Evolutionary conservation across 2,329 filamentous ascomycete genomes (phyloP), one percentile per base, ranked within the genome.

Genomic region (Botrytis paeoniae): DNA sequence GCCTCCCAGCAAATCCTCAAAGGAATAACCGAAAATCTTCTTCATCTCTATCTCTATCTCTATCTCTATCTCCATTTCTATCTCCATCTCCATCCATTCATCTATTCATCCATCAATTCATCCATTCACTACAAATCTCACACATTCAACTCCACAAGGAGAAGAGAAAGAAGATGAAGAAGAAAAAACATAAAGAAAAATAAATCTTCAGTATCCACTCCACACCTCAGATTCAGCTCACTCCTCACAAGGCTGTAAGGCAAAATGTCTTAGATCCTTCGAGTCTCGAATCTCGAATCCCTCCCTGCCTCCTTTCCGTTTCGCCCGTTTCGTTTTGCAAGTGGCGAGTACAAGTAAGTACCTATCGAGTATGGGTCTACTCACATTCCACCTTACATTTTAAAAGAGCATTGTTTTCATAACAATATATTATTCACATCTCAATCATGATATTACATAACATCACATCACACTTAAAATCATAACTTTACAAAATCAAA

Each of bases 401-500:
- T 18, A 18, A 18, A 54, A 54, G 48, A 51, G 5, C 12, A 29
- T 54, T 18, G n/a, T 18, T 54, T 54, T 3, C 12, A 29, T 29
- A 3, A 54, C 51, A 29, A 54, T 29, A 8, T 10, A 37, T 37
- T 41, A 64, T 22, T 59, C 10, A 20, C 61, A 43, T 20, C 14
- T 22, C n/a, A 20, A 14, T 14, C 12, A n/a, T 1, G 3, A n/a
- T 25, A n/a, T 51, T 9, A 51, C 29, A 12, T 35, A 12, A 41
- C 18, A 63, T 29, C 29, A 64, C 61, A 43, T 43, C 37, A 32
- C n/a, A 29, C 7, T 32, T 16, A 18, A 64, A 18, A 45, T 29
- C 25, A 63, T 37, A 63, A n/a, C 25, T 25, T 37, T 7, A n/a
- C 9, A 35, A 12, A 43, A 35, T 48, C 22, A 76, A 76, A 76